These are phyloP conservation scores for Diaporthe capsici DNA, from an alignment of 2,329 filamentous ascomycete species.

Conservation along the genomic window DNA sequence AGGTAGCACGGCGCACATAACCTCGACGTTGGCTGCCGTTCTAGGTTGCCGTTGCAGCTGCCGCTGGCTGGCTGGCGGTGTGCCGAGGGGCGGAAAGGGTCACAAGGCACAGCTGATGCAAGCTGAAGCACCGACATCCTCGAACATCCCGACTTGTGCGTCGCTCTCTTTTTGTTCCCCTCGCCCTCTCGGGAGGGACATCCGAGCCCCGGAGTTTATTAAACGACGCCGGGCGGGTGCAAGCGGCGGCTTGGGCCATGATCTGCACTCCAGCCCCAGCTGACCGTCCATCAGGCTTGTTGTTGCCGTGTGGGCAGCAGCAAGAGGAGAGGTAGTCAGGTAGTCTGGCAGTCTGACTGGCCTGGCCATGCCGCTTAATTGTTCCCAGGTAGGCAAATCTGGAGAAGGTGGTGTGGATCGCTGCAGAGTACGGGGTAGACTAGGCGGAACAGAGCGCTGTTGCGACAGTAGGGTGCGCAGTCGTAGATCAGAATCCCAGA, in stretches of 20 bases:
- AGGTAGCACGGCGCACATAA: not conserved
- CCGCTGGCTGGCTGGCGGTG: slow-evolving; percentile 15
- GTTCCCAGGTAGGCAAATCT: slow-evolving; percentile 15
- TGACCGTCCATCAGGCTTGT: slow-evolving; percentile 19
- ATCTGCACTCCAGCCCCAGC: slow-evolving; percentile 26
- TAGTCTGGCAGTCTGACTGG: not conserved
- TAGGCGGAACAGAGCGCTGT: not conserved
- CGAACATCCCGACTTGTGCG: slow-evolving; percentile 15
- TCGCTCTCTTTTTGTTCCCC: not conserved
- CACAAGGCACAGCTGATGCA: slow-evolving; percentile 27
- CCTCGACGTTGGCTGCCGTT: slow-evolving; percentile 20
- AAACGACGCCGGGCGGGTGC: not conserved
- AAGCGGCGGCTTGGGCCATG: slow-evolving; percentile 15
- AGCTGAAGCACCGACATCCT: slow-evolving; percentile 19
- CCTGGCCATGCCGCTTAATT: not conserved
- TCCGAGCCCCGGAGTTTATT: slow-evolving; percentile 2
- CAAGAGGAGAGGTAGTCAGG: not conserved
- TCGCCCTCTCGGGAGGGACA: not conserved
- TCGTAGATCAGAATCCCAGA: slow-evolving; percentile 23
- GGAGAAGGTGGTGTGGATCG: slow-evolving; percentile 35
- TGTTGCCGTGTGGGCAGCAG: not conserved
- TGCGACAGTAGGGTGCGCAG: slow-evolving; percentile 7
- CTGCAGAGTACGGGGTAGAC: slow-evolving; percentile 26
- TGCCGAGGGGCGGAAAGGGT: slow-evolving; percentile 15
- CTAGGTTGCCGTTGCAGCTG: slow-evolving; percentile 19